These are phyloP conservation scores for Pleurotus tuoliensis DNA, from an alignment of 768 basidiomycete species.

Conservation along the genomic window DNA sequence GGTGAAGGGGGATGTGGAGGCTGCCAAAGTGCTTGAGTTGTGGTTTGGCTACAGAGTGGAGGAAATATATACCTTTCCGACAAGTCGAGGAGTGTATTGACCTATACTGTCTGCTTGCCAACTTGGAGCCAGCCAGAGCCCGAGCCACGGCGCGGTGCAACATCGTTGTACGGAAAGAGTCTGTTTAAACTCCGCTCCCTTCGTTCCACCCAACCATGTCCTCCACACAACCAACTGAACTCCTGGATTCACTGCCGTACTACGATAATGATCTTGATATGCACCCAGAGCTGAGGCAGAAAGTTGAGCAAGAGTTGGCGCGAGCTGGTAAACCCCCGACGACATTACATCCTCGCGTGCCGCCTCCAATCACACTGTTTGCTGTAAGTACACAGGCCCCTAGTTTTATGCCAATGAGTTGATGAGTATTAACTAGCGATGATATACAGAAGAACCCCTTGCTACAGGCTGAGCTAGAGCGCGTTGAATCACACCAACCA, in stretches of 20 bases:
- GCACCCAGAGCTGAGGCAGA: slow-evolving; percentile 64
- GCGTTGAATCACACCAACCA: slow-evolving; percentile 65
- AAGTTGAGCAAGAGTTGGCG: slow-evolving; percentile 74
- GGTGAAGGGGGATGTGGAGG: slow-evolving; percentile 75
- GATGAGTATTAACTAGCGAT: slow-evolving; percentile 8
- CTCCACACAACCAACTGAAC: slow-evolving; percentile 22
- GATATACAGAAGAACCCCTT: slow-evolving; percentile 57
- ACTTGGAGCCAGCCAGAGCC: slow-evolving; percentile 7
- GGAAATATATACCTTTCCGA: slow-evolving; percentile 39
- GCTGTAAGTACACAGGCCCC: slow-evolving; percentile 50
- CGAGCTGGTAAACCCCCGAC: slow-evolving; percentile 61
- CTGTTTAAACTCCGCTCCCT: slow-evolving; percentile 6
- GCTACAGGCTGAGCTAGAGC: slow-evolving; percentile 68
- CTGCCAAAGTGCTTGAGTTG: slow-evolving; percentile 23
- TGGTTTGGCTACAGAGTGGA: not conserved
- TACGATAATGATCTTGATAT: slow-evolving; percentile 90
- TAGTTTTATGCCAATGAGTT: slow-evolving; percentile 3
- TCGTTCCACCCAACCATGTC: slow-evolving; percentile 16
- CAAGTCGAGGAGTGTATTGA: slow-evolving; percentile 44
- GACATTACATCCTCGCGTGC: slow-evolving; percentile 66
- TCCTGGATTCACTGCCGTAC: slow-evolving; percentile 89
- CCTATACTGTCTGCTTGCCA: slow-evolving; percentile 20
- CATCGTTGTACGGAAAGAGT: slow-evolving; percentile 6
- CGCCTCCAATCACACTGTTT: slow-evolving; percentile 64
- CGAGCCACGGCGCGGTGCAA: slow-evolving; percentile 6